Percentiles rank a stretch among this genome's conserved stretches.
phyloP scores from a whole-genome alignment of 192 early-diverging fungal genomes.

The Linnemannia hyalina region DNA sequence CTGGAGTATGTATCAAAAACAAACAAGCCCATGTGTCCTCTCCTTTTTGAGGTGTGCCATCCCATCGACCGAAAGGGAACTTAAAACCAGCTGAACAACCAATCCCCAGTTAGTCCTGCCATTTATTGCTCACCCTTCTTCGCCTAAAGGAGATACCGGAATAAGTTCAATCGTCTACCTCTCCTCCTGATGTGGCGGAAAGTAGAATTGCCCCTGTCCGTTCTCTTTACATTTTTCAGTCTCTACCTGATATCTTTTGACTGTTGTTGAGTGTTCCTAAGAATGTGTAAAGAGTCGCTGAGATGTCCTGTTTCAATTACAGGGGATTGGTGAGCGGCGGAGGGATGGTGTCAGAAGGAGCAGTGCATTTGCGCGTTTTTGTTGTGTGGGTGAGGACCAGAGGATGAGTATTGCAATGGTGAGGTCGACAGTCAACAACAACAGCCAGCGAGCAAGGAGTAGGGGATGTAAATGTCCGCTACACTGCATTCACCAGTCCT shows the following conservation, averaged over 20 bases:
- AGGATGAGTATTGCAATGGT: too few species aligned
- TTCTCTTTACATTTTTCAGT: too few species aligned
- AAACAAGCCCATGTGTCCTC: not conserved
- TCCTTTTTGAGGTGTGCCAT: not conserved
- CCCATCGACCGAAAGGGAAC: not conserved
- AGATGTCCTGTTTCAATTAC: too few species aligned
- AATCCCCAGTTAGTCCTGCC: not conserved
- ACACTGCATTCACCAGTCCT: too few species aligned
- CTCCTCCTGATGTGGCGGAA: not conserved
- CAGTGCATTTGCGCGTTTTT: not conserved
- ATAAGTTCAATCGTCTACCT: not conserved
- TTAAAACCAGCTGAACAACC: not conserved
- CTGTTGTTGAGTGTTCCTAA: too few species aligned
- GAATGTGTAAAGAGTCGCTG: too few species aligned
- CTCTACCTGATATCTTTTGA: too few species aligned
- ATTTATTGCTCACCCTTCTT: not conserved
- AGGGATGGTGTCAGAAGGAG: not conserved
- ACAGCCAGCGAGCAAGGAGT: not conserved
- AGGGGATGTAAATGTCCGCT: too few species aligned
- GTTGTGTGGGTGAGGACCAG: too few species aligned
- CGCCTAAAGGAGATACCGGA: not conserved
- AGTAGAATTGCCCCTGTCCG: not conserved
- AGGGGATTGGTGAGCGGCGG: not conserved
- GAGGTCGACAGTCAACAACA: too few species aligned
- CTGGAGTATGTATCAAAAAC: not conserved